Evolutionary conservation across 441 rosid species (phyloP).

Genomic region (Corymbia citriodora): DNA sequence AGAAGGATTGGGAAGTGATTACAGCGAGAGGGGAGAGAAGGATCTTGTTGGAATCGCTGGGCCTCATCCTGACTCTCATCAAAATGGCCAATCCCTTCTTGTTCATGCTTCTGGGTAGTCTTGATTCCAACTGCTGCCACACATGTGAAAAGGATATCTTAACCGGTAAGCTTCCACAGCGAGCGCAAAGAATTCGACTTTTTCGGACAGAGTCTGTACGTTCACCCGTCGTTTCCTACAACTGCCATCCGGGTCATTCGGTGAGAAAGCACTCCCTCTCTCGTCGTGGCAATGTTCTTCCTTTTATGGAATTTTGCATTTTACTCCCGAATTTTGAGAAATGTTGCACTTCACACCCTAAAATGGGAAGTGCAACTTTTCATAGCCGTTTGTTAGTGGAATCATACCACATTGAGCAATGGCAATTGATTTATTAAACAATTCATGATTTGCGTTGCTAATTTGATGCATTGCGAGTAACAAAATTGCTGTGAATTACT

Average conservation of each 20-base stretch:
- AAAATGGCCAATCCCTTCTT: conserved; percentile 66
- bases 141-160: neutral
- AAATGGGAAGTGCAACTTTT: neutral
- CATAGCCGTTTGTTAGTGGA: neutral
- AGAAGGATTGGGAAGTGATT: conserved; percentile 11
- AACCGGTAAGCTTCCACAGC: neutral
- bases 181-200: neutral
- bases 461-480: neutral
- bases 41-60: conserved; percentile 31
- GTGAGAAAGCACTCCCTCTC: neutral
- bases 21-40: conserved; percentile 49
- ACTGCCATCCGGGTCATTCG: neutral
- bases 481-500: neutral
- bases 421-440: neutral
- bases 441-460: neutral
- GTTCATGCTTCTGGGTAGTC: conserved; percentile 38
- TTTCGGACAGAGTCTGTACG: neutral
- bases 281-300: neutral
- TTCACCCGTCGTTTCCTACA: neutral
- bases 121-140: neutral
- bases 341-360: neutral
- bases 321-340: neutral
- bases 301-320: neutral
- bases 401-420: neutral
- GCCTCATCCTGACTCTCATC: conserved; percentile 71